Conservation (phyloP, 768 basidiomycete species). For the Flagelloscypha sp. region DNA sequence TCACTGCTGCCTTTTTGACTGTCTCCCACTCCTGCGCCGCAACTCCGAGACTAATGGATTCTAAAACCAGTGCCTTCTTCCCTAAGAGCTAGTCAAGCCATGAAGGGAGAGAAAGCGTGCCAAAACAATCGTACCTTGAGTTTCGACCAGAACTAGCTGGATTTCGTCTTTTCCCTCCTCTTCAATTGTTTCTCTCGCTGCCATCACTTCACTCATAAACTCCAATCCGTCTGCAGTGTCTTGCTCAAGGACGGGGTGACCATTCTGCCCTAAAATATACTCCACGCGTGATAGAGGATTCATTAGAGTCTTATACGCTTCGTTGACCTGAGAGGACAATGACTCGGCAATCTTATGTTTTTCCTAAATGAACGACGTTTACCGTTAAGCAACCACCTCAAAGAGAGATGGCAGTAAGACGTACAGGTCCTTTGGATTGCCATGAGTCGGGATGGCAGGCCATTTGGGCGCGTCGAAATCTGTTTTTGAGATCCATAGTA, state of each 20-base stretch:
- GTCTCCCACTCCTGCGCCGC: slow-evolving; percentile 43
- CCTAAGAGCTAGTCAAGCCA: slow-evolving; percentile 2
- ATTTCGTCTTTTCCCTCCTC: slow-evolving; percentile 48
- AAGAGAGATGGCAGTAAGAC: slow-evolving; percentile 16
- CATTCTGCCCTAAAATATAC: slow-evolving; percentile 67
- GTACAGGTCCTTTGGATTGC: slow-evolving; percentile 56
- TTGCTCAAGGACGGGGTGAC: slow-evolving; percentile 49
- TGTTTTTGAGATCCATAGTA: slow-evolving; percentile 44
- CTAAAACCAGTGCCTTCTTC: not conserved
- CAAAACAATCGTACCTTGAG: slow-evolving; percentile 35
- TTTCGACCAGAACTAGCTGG: slow-evolving; percentile 40
- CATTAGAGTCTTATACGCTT: slow-evolving; percentile 71
- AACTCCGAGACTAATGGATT: slow-evolving; percentile 20
- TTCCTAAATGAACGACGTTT: slow-evolving; percentile 26
- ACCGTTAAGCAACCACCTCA: not conserved
- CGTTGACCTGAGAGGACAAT: slow-evolving; percentile 71
- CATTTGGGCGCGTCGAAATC: slow-evolving; percentile 66
- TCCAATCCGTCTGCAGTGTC: slow-evolving; percentile 66
- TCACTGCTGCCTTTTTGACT: slow-evolving; percentile 53
- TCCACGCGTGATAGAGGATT: slow-evolving; percentile 69
- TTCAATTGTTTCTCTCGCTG: slow-evolving; percentile 70
- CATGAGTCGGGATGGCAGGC: slow-evolving; percentile 84
- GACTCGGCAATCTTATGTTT: slow-evolving; percentile 52
- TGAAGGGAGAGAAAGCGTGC: not conserved
- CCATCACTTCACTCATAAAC: slow-evolving; percentile 73